phyloP scores from a whole-genome alignment of 768 basidiomycete species.

The Trametopsis cervina region DNA sequence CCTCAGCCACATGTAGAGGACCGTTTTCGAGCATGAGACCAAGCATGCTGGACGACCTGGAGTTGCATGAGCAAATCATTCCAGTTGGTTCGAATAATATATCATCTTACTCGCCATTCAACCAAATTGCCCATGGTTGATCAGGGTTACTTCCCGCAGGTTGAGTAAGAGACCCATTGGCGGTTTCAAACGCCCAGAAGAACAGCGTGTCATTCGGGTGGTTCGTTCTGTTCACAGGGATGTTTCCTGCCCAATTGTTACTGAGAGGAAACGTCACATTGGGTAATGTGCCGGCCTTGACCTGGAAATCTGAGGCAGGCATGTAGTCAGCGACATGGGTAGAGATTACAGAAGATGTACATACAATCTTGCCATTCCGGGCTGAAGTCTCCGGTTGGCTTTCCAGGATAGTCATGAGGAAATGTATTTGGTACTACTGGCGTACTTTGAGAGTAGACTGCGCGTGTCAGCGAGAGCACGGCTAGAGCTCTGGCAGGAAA shows the following conservation, averaged over 20 bases:
- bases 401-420: slow-evolving; percentile 10
- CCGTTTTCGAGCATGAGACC: slow-evolving; percentile 68
- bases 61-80: slow-evolving; percentile 16
- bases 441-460: neutral
- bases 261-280: slow-evolving; percentile 21
- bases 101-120: slow-evolving; percentile 66
- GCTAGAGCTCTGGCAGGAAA: neutral
- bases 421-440: neutral
- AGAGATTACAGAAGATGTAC: neutral
- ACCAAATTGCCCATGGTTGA: slow-evolving; percentile 63
- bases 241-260: slow-evolving; percentile 25
- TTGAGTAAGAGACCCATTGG: slow-evolving; percentile 36
- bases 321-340: neutral
- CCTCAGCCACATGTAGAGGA: slow-evolving; percentile 48
- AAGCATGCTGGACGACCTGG: slow-evolving; percentile 63
- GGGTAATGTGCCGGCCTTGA: slow-evolving; percentile 17
- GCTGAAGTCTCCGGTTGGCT: slow-evolving; percentile 4
- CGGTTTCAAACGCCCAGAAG: slow-evolving; percentile 17
- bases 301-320: slow-evolving; percentile 20
- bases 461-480: neutral
- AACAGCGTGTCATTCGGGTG: slow-evolving; percentile 20
- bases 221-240: slow-evolving; percentile 21
- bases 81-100: no score
- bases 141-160: slow-evolving; percentile 13
- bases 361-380: slow-evolving; percentile 8